Conservation (phyloP, 2,329 filamentous ascomycete genomes). For the Cercospora zeae-maydis region DNA sequence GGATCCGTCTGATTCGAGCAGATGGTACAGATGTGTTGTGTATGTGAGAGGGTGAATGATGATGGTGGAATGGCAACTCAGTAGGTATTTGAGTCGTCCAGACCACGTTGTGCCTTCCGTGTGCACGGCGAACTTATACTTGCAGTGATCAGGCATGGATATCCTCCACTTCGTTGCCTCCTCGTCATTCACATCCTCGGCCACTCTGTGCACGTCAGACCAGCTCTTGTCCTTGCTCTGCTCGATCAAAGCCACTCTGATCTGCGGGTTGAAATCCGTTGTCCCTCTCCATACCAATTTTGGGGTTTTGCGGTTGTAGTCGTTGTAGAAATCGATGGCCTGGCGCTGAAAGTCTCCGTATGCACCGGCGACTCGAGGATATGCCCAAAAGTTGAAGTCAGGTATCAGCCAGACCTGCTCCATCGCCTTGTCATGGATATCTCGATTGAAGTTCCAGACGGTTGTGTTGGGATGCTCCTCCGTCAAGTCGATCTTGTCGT, state of each 20-base stretch:
- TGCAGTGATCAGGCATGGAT: slow-evolving; percentile 34
- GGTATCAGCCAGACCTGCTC: slow-evolving; percentile 49
- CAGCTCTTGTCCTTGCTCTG: slow-evolving; percentile 39
- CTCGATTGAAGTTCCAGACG: slow-evolving; percentile 44
- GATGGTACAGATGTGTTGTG: slow-evolving; percentile 34
- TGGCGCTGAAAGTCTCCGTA: slow-evolving; percentile 29
- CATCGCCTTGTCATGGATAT: slow-evolving; percentile 33
- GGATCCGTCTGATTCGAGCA: slow-evolving; percentile 28
- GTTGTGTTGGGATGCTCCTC: slow-evolving; percentile 29
- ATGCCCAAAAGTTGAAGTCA: slow-evolving; percentile 54
- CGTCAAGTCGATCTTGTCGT: slow-evolving; percentile 42
- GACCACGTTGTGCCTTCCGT: slow-evolving; percentile 38
- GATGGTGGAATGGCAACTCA: slow-evolving; percentile 35
- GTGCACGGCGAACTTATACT: slow-evolving; percentile 34
- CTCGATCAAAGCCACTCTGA: slow-evolving; percentile 35
- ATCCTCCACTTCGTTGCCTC: slow-evolving; percentile 28
- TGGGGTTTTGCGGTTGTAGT: slow-evolving; percentile 42
- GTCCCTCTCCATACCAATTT: slow-evolving; percentile 51
- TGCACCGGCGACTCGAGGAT: slow-evolving; percentile 36
- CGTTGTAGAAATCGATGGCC: slow-evolving; percentile 26
- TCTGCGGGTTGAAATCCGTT: slow-evolving; percentile 32
- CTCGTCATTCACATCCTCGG: slow-evolving; percentile 27
- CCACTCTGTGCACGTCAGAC: slow-evolving; percentile 42
- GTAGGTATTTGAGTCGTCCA: slow-evolving; percentile 36
- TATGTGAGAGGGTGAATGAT: slow-evolving; percentile 33